phyloP scores from a whole-genome alignment of 352 stramenopile species.

The Lagenidium sp. region DNA sequence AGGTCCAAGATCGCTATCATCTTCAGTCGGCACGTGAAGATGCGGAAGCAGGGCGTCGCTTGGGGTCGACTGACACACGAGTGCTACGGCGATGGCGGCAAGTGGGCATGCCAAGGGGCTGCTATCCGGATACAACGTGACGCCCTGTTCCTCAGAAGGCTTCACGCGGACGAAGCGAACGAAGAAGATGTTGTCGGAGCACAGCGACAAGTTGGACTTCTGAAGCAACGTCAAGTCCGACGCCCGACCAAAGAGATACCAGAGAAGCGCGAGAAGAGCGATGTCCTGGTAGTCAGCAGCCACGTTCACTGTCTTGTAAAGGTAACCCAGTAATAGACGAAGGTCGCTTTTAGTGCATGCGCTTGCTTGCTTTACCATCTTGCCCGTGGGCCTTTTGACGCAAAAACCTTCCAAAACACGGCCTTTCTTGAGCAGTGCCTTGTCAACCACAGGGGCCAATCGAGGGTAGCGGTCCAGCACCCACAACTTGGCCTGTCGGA shows the following conservation, averaged over 20 bases:
- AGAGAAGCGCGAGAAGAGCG: slow-evolving; percentile 8
- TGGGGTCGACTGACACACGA: slow-evolving; percentile 7
- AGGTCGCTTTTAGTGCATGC: slow-evolving; percentile 8
- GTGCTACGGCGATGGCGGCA: slow-evolving; percentile 1
- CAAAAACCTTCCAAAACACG: slow-evolving; percentile 1
- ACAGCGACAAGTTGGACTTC: slow-evolving; percentile 12
- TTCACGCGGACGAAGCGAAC: slow-evolving; percentile 13
- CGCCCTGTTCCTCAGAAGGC: slow-evolving; percentile 14
- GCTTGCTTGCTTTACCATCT: slow-evolving; percentile 2
- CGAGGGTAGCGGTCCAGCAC: slow-evolving; percentile 7
- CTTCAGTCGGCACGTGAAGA: too few relatives aligned
- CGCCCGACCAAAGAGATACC: slow-evolving; percentile 11
- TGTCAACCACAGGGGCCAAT: slow-evolving; percentile 3
- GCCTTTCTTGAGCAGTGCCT: slow-evolving; percentile 4
- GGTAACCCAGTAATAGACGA: background rate
- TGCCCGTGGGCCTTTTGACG: background rate
- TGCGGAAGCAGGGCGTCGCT: background rate
- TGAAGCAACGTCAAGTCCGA: slow-evolving; percentile 10
- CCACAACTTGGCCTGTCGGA: slow-evolving; percentile 11
- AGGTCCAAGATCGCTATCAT: background rate
- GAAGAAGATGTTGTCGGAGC: slow-evolving; percentile 7
- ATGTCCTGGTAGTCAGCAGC: slow-evolving; percentile 13
- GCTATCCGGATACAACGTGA: slow-evolving; percentile 7
- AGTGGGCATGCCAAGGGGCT: slow-evolving; percentile 1
- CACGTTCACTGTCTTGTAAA: background rate